phyloP scores from a whole-genome alignment of 805 yeast species.

The Lachancea cidri region DNA sequence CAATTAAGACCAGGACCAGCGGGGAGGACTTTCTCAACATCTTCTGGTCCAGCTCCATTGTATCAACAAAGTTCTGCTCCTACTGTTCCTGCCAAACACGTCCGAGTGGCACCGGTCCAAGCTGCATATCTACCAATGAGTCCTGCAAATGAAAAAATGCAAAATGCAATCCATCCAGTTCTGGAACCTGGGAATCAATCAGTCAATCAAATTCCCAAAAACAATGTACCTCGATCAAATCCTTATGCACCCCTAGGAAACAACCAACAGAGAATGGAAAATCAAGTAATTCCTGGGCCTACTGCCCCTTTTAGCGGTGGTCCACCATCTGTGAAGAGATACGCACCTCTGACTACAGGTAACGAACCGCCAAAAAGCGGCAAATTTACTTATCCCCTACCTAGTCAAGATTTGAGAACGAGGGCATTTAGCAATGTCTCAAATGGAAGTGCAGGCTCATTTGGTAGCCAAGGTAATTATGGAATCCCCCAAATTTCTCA shows the following conservation, averaged over 20 bases:
- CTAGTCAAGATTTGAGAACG: conserved; percentile 10
- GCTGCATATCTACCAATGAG: neutral
- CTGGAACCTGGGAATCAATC: neutral
- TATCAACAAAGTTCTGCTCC: neutral
- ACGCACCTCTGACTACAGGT: conserved; percentile 4
- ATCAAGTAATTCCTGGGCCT: neutral
- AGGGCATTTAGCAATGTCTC: conserved; percentile 26
- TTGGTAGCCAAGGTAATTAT: conserved; percentile 6
- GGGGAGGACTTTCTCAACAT: neutral
- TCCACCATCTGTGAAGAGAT: neutral
- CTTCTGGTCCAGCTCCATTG: neutral
- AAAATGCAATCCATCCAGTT: too few species aligned
- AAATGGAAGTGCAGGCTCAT: conserved; percentile 11
- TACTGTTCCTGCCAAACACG: neutral
- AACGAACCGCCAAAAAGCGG: conserved; percentile 3
- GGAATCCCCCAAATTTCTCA: conserved; percentile 5
- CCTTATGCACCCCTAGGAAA: neutral
- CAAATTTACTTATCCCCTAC: neutral
- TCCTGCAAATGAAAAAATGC: neutral
- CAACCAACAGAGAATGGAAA: neutral
- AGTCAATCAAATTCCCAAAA: neutral
- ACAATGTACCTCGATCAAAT: neutral
- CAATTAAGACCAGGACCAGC: neutral
- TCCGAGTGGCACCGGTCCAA: neutral
- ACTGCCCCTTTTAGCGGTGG: neutral